A percentile compares a stretch with the other conserved stretches of the same genome.
Evolutionary conservation across 2,329 filamentous ascomycete species (phyloP).

Genomic region (Beauveria medogensis): DNA sequence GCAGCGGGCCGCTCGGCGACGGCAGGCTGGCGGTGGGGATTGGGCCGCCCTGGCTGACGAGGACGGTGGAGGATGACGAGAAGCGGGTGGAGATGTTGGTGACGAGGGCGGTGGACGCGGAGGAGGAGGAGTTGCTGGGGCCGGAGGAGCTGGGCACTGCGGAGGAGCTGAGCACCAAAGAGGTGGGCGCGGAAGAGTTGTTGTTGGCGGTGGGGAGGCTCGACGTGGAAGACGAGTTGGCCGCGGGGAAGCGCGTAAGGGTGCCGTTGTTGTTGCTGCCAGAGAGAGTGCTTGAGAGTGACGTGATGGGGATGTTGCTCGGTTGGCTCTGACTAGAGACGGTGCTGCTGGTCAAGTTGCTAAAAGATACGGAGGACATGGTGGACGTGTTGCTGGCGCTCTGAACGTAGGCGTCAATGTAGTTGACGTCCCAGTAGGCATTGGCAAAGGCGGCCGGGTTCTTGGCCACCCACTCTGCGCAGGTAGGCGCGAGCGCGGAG

Average conservation of each 20-base stretch:
- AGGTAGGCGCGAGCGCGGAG: slow-evolving; percentile 21
- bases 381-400: background rate
- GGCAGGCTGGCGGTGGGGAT: slow-evolving; percentile 9
- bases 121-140: background rate
- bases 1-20: slow-evolving; percentile 1
- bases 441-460: slow-evolving; percentile 36
- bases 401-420: slow-evolving; percentile 39
- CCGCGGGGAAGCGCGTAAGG: background rate
- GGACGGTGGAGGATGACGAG: background rate
- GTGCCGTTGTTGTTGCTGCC: background rate
- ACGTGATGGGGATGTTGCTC: background rate
- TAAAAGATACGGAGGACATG: background rate
- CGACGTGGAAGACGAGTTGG: slow-evolving; percentile 6
- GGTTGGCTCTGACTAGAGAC: background rate
- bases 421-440: slow-evolving; percentile 46
- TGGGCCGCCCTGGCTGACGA: background rate
- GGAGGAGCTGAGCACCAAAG: background rate
- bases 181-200: slow-evolving; percentile 8
- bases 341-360: background rate
- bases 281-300: background rate
- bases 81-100: slow-evolving; percentile 16
- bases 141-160: no score
- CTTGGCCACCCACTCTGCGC: slow-evolving; percentile 36
- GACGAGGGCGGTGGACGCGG: background rate
- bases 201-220: background rate